These are phyloP conservation scores for Phoma sp. DNA, from an alignment of 2,329 filamentous ascomycete species.

Conservation along the genomic window DNA sequence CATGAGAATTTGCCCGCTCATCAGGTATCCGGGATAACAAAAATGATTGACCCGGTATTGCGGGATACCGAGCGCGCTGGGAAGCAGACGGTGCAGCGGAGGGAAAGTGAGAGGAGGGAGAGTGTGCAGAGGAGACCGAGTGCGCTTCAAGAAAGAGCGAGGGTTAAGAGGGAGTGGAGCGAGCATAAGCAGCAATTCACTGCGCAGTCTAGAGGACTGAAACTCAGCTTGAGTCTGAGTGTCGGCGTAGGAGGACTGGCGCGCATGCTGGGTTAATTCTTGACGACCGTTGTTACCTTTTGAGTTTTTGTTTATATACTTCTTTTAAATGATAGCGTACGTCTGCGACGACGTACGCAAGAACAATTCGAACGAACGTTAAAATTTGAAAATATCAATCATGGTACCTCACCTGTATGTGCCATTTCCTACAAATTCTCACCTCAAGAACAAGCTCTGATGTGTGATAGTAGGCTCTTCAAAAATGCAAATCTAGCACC, in stretches of 20 bases:
- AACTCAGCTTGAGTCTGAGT: constrained; percentile 41
- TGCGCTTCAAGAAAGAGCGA: constrained; percentile 31
- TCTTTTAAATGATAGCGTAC: too few species aligned
- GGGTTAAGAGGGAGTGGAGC: constrained; percentile 36
- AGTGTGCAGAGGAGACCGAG: constrained; percentile 16
- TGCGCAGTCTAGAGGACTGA: constrained; percentile 35
- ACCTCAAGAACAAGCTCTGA: too few species aligned
- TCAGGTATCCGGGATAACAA: constrained; percentile 24
- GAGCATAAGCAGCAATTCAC: constrained; percentile 35
- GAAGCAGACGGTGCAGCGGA: constrained; percentile 6
- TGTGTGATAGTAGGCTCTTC: too few species aligned
- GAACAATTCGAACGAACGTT: too few species aligned
- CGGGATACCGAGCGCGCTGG: constrained; percentile 23
- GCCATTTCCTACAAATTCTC: too few species aligned
- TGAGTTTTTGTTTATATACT: too few species aligned
- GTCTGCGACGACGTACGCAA: too few species aligned
- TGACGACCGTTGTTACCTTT: too few species aligned
- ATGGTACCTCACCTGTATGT: too few species aligned
- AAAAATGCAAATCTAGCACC: too few species aligned
- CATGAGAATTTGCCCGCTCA: constrained; percentile 39
- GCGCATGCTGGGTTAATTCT: constrained; percentile 28
- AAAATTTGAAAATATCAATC: too few species aligned
- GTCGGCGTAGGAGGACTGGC: constrained; percentile 34
- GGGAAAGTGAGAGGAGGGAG: constrained; percentile 9
- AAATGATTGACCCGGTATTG: constrained; percentile 29